Evolutionary conservation across 345 rosid genomes (phyloP).

Genomic region (Citrus sinensis): DVS_A1.0 CM039165.1:33403001-33403500

Average conservation of each 20-base stretch:
- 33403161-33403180: neutral
- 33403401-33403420: neutral
- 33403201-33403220: no score
- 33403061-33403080: neutral
- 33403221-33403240: no score
- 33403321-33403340: neutral
- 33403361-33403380: neutral
- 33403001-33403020: no score
- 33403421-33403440: neutral
- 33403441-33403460: neutral
- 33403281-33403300: neutral
- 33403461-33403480: neutral
- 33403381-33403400: neutral
- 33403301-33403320: neutral
- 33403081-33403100: neutral
- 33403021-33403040: neutral
- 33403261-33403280: neutral
- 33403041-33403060: neutral
- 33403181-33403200: neutral
- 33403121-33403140: neutral
- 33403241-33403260: no score
- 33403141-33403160: neutral
- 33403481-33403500: neutral
- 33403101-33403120: neutral
- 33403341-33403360: neutral